Evolutionary conservation across 2,329 filamentous ascomycete species (phyloP), one percentile per base, ranked within the genome.

Genomic region (Ceratocystis albifundus): DNA sequence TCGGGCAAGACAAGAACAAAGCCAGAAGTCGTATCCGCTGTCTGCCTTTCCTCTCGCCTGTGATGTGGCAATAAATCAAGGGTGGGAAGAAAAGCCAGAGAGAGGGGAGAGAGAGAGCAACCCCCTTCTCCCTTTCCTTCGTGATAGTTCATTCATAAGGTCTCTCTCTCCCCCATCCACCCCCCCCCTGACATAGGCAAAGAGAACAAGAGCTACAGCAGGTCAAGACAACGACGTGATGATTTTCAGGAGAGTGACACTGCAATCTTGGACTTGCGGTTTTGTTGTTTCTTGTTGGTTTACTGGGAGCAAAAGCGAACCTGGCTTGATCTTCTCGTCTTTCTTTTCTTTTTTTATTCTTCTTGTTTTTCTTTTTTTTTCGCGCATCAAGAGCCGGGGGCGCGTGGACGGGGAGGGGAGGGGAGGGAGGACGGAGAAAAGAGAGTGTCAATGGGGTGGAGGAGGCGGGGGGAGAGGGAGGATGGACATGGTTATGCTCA

Each of bases 211-310:
- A 28, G 4, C n/a, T 25, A 28, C n/a, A 57, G 17, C 22, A 28
- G 30, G 8, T 57, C 53, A n/a, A 57, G 53, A 57, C 53, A 57
- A 15, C 10, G 22, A 28, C 53, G 53, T 28, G 10, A 25, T 57
- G 53, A 57, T 57, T 57, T 57, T 57, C 53, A 57, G 53, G 53
- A 57, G 53, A 57, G n/a, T 30, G 28, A 30, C 53, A 57, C 53
- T 57, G 53, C 53, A 57, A 57, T 57, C 30, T 57, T 57, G 53
- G 6, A 30, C 8, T 57, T 57, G n/a, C 22, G 22, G 32, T 30
- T 32, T 22, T 57, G 10, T 32, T 57, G 8, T 57, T 57, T 57
- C 53, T 57, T 57, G 36, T 41, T 12, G 10, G 36, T 57, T 57
- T 57, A 15, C 22, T 7, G 4, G 50, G 12, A 55, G 4, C 12